These are phyloP conservation scores for Batkoa obscura DNA, from an alignment of 371 early-diverging fungal genomes.

Conservation along the genomic window DNA sequence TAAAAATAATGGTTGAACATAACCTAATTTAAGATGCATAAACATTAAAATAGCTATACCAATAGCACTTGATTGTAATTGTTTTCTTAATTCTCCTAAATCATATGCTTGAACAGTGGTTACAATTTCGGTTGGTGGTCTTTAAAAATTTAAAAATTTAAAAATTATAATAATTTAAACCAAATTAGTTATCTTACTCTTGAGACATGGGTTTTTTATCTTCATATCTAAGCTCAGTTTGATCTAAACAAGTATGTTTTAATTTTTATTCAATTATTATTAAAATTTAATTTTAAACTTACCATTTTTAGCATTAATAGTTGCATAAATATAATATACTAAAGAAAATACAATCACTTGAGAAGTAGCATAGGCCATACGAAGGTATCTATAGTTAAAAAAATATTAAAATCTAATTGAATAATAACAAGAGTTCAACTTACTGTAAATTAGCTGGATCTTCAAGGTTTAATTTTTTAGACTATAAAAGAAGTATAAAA, in stretches of 20 bases:
- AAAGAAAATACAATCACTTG: background rate
- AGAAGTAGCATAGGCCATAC: background rate
- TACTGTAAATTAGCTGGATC: slow-evolving; percentile 3
- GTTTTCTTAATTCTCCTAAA: slow-evolving; percentile 47
- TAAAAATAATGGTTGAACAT: slow-evolving; percentile 72
- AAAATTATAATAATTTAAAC: slow-evolving; percentile 9
- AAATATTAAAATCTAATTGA: background rate
- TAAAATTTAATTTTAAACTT: background rate
- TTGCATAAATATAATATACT: background rate
- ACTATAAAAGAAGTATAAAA: background rate
- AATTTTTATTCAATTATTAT: background rate
- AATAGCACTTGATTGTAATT: slow-evolving; percentile 42
- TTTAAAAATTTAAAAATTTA: slow-evolving; percentile 10
- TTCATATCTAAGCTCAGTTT: slow-evolving; percentile 2
- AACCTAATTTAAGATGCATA: slow-evolving; percentile 76
- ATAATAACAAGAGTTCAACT: background rate
- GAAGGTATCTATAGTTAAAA: background rate
- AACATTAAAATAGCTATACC: slow-evolving; percentile 49
- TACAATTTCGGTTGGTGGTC: slow-evolving; percentile 19
- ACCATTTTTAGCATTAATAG: background rate
- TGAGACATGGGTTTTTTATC: slow-evolving; percentile 18
- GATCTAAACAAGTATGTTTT: background rate
- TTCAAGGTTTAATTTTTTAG: background rate
- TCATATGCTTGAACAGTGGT: slow-evolving; percentile 73
- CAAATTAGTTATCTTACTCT: slow-evolving; percentile 7